These are phyloP conservation scores for Trichocladium antarcticum DNA, from an alignment of 495 filamentous ascomycete species.

Conservation along the genomic window DNA sequence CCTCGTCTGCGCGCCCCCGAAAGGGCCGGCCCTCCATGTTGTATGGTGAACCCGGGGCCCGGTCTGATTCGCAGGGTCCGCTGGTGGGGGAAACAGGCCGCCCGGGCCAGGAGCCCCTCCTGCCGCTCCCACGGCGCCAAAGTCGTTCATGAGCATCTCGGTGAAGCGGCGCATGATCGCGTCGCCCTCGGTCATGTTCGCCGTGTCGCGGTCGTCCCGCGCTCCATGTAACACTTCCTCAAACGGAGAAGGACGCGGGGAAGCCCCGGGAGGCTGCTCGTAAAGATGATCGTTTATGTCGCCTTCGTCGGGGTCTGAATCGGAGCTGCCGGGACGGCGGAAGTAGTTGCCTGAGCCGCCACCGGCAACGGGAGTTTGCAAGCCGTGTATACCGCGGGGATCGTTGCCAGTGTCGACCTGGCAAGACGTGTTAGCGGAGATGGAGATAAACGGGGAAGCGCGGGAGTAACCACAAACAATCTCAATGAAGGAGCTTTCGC, in stretches of 20 bases:
- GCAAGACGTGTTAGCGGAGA: conserved; percentile 13
- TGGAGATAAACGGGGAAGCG: not conserved
- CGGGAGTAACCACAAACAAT: conserved; percentile 49
- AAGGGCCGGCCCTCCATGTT: not conserved
- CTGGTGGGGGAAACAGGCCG: not conserved
- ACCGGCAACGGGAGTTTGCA: conserved; percentile 11
- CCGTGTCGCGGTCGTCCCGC: not conserved
- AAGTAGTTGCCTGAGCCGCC: conserved; percentile 21
- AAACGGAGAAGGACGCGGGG: not conserved
- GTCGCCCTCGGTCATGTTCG: conserved; percentile 19
- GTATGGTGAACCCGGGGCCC: conserved; percentile 1
- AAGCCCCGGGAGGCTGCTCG: not conserved
- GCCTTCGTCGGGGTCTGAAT: conserved; percentile 38
- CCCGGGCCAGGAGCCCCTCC: not conserved
- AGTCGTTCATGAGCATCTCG: conserved; percentile 29
- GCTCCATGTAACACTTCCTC: not conserved
- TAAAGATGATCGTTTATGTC: conserved; percentile 40
- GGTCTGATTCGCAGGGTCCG: not conserved
- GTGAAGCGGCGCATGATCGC: conserved; percentile 34
- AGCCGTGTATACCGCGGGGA: conserved; percentile 29
- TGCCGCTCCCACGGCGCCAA: conserved; percentile 9
- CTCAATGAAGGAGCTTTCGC: conserved; percentile 67
- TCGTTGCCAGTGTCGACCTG: conserved; percentile 35
- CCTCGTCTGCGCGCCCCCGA: not conserved
- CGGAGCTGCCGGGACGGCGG: conserved; percentile 31